These are phyloP conservation scores for Ramaria rubella DNA, from an alignment of 768 basidiomycete genomes.

Conservation along the genomic window DNA sequence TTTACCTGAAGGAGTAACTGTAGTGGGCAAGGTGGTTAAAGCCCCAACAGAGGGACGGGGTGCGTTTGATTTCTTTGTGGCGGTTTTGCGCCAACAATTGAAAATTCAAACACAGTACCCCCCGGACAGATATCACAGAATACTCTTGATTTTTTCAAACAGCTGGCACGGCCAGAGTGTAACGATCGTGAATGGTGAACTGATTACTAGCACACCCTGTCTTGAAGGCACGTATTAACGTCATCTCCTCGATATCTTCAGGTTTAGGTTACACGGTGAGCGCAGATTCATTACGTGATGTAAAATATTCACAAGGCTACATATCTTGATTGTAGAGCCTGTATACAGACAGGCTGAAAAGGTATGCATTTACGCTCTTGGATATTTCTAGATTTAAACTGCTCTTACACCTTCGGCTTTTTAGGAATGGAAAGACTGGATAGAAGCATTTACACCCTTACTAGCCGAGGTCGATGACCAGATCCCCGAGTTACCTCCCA, in stretches of 20 bases:
- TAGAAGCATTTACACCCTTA: slow-evolving; percentile 61
- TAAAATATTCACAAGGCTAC: no score
- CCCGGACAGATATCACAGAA: slow-evolving; percentile 84
- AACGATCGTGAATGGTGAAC: slow-evolving; percentile 81
- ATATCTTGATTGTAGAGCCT: slow-evolving; percentile 61
- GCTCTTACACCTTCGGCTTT: background rate
- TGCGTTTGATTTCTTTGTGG: slow-evolving; percentile 25
- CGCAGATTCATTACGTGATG: background rate
- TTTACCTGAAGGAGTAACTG: slow-evolving; percentile 56
- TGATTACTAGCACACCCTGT: background rate
- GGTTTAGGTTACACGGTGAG: slow-evolving; percentile 79
- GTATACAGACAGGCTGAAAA: slow-evolving; percentile 77
- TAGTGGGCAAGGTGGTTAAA: slow-evolving; percentile 71
- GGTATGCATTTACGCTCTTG: slow-evolving; percentile 13
- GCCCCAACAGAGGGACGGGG: slow-evolving; percentile 82
- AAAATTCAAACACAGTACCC: slow-evolving; percentile 44
- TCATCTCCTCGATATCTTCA: slow-evolving; percentile 21
- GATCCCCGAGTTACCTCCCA: slow-evolving; percentile 82
- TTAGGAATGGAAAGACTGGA: slow-evolving; percentile 78
- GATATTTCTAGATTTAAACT: background rate
- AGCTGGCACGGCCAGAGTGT: slow-evolving; percentile 64
- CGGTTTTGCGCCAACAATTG: background rate
- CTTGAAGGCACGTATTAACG: background rate
- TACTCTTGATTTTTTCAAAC: slow-evolving; percentile 67
- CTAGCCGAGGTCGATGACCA: slow-evolving; percentile 72